Percentiles rank a stretch among this genome's conserved stretches.
Conservation (phyloP, 1,139 yeast species). For the Geotrichum reessii region DNA sequence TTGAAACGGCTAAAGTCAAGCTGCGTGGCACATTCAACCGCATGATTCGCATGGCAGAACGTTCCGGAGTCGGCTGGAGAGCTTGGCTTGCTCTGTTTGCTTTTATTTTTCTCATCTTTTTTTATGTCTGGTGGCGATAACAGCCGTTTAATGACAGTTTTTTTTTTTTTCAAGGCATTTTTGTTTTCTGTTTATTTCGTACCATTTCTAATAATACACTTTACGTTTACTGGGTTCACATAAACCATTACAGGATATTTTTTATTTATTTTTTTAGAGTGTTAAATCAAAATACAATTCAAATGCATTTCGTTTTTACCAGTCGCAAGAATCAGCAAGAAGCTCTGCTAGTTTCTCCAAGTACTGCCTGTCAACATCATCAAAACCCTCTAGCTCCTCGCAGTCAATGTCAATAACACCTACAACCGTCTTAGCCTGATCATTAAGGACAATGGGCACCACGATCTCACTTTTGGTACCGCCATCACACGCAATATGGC, state of each 20-base stretch:
- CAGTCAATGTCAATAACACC: constrained; percentile 92
- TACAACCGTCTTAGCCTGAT: constrained; percentile 40
- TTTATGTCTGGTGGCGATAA: constrained; percentile 64
- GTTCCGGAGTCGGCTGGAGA: constrained; percentile 74
- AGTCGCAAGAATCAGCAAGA: constrained; percentile 48
- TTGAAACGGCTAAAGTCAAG: constrained; percentile 43
- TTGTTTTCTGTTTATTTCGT: neutral
- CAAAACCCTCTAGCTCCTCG: constrained; percentile 57
- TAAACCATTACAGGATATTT: neutral
- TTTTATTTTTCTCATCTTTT: constrained; percentile 59
- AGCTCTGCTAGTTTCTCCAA: constrained; percentile 55
- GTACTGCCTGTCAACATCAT: constrained; percentile 50
- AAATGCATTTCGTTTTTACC: constrained; percentile 19
- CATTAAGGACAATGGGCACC: constrained; percentile 58
- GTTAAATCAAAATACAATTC: neutral
- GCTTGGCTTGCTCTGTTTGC: constrained; percentile 69
- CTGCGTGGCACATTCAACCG: constrained; percentile 62
- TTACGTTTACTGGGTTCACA: neutral
- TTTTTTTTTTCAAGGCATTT: neutral
- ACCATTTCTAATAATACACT: neutral
- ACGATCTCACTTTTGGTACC: constrained; percentile 91
- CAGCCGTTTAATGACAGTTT: neutral
- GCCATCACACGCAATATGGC: constrained; percentile 96
- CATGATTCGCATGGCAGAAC: constrained; percentile 77
- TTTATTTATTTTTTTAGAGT: neutral